These are phyloP conservation scores for Acaromyces ingoldii DNA, from an alignment of 1,284 basidiomycete genomes.

Conservation along the genomic window DNA sequence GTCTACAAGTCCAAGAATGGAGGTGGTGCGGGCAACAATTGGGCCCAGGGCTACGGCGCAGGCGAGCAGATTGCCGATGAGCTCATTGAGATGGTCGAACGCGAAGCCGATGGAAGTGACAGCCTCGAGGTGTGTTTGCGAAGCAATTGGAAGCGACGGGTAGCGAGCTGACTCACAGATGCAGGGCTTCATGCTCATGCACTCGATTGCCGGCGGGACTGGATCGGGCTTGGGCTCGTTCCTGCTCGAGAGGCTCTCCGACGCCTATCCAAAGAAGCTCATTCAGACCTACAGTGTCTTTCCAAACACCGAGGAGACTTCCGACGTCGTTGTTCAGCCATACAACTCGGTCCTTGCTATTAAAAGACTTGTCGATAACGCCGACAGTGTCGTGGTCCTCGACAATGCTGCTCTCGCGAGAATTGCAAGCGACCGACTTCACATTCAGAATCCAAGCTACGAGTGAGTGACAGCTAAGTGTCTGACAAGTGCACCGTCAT, in stretches of 20 bases:
- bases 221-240: constrained; percentile 97
- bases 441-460: constrained; percentile 84
- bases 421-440: constrained; percentile 84
- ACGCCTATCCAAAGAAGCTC: constrained; percentile 97
- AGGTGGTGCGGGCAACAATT: constrained; percentile 97
- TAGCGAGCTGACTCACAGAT: neutral
- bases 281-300: constrained; percentile 99
- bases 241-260: constrained; percentile 89
- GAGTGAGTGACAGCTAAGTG: constrained; percentile 64
- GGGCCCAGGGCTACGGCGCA: constrained; percentile 80
- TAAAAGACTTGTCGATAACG: constrained; percentile 90
- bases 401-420: constrained; percentile 91
- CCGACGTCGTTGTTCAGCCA: constrained; percentile 69
- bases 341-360: constrained; percentile 93
- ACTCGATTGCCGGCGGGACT: constrained; percentile 97
- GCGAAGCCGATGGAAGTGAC: constrained; percentile 97
- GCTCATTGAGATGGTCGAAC: constrained; percentile 97
- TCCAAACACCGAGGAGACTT: constrained; percentile 62
- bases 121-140: constrained; percentile 71
- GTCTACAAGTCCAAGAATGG: constrained; percentile 92
- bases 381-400: constrained; percentile 93
- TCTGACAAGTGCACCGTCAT: neutral
- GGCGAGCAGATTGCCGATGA: constrained; percentile 93
- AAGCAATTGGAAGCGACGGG: neutral
- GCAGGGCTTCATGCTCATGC: constrained; percentile 97